These are phyloP conservation scores for Ustilago sp. DNA, from an alignment of 1,284 basidiomycete genomes.

Conservation along the genomic window DNA sequence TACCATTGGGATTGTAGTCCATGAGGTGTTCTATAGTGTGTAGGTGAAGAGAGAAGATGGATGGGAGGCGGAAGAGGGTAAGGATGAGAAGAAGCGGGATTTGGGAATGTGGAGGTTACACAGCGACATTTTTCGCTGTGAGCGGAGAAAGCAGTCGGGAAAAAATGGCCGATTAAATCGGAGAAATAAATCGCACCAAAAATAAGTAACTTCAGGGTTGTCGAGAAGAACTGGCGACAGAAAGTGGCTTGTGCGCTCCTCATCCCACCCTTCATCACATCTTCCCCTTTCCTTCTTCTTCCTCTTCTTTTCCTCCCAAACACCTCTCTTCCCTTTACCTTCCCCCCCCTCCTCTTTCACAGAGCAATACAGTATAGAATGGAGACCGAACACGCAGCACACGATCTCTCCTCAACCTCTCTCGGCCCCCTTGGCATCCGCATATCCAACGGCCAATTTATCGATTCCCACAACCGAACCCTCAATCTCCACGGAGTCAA, in stretches of 20 bases:
- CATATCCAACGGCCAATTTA: constrained; percentile 55
- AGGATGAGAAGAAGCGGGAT: constrained; percentile 5
- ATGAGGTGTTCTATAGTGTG: neutral
- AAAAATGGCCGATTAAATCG: constrained; percentile 9
- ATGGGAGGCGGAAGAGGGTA: neutral
- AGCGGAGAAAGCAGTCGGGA: neutral
- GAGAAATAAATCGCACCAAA: constrained; percentile 2
- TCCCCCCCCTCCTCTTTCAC: neutral
- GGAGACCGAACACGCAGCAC: constrained; percentile 44
- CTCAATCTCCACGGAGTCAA: constrained; percentile 70
- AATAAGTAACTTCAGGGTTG: neutral
- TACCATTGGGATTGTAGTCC: neutral
- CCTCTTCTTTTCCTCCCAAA: neutral
- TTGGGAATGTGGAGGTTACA: constrained; percentile 33
- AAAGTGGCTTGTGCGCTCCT: constrained; percentile 12
- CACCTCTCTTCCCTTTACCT: neutral
- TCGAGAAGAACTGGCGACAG: neutral
- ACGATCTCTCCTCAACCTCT: constrained; percentile 49
- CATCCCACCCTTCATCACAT: neutral
- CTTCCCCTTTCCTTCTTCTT: neutral
- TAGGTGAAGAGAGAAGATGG: neutral
- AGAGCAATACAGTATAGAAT: neutral
- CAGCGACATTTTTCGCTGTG: neutral
- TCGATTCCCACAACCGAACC: constrained; percentile 64
- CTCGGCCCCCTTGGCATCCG: constrained; percentile 44